Base-by-base conservation (phyloP, 1,139 yeast genomes). In the Candida buenavistaensis region DNA sequence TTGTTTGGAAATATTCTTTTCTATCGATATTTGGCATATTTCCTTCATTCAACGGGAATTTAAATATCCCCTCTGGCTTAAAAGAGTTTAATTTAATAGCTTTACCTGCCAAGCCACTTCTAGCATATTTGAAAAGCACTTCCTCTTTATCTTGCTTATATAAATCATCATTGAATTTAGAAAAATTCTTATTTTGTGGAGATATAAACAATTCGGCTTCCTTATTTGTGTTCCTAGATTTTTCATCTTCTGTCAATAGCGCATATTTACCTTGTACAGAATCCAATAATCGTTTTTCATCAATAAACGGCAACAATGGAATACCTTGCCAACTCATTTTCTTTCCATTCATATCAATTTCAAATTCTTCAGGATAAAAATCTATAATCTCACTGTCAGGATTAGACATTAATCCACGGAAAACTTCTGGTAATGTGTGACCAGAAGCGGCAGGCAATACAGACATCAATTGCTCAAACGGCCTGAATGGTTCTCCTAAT, bases 361-460 rank as follows among this genome's bases (percentile, higher is more conserved):
- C 78, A 59, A 90, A 90, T 23, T 87, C 85, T 42, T 78, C 87
- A 0, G 97, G 97, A 53, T 90, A 90, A 50, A 89, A 90, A 52
- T 90, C 97, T 45, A 87, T 81, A 45, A 90, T 88, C 37, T 85
- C 95, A 38, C 96, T 86, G 33, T 78, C 78, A 0, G 82, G 77
- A 24, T 82, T 79, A 9, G 81, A 78, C 97, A 90, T 90, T 47
- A 94, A 65, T 1, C 84, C 82, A 39, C 94, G 74, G 60, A 92
- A 87, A 3, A 87, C 79, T 36, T 75, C 80, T 0, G 99, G 99
- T 26, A 94, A 67, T 4, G 85, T 83, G 52, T 88, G 96, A n/a
- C 89, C 86, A 2, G 96, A 87, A 2, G 95, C 96, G 1, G 97
- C 97, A 0, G 99, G 98, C 48, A 94, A 66, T 14, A 94, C 98